Evolutionary conservation across 768 basidiomycete genomes (phyloP).

Genomic region (Lentinula edodes): DNA sequence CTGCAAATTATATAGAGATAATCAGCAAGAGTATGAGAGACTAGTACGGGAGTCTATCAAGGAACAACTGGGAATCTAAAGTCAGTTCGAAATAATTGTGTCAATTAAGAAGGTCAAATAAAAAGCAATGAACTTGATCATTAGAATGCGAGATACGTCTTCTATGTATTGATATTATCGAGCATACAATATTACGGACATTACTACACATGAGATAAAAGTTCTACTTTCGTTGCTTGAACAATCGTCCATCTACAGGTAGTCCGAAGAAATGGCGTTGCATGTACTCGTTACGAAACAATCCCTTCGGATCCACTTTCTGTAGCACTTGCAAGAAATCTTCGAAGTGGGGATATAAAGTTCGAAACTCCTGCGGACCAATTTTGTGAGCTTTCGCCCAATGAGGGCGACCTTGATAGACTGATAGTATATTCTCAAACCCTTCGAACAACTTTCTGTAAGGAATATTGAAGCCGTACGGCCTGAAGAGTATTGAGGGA

Average conservation of each 20-base stretch:
- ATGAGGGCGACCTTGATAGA: conserved; percentile 81
- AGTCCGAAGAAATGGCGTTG: conserved; percentile 80
- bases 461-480: conserved; percentile 78
- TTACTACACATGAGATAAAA: not conserved
- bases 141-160: not conserved
- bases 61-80: conserved; percentile 74
- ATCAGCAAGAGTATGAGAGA: conserved; percentile 84
- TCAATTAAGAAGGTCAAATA: not conserved
- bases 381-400: conserved; percentile 93
- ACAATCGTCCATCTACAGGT: conserved; percentile 34
- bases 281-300: conserved; percentile 87
- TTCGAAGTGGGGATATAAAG: conserved; percentile 76
- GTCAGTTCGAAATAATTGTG: not conserved
- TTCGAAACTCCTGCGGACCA: conserved; percentile 53
- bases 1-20: conserved; percentile 93
- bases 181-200: not conserved
- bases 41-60: conserved; percentile 77
- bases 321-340: conserved; percentile 67
- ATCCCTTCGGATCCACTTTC: conserved; percentile 65
- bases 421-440: conserved; percentile 67
- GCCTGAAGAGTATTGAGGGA: conserved; percentile 40
- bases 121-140: not conserved
- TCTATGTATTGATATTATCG: not conserved
- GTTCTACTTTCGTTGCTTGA: conserved; percentile 20
- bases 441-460: conserved; percentile 72